These are phyloP conservation scores for Komagataella kurtzmanii DNA, from an alignment of 805 yeast species.

Conservation along the genomic window DNA sequence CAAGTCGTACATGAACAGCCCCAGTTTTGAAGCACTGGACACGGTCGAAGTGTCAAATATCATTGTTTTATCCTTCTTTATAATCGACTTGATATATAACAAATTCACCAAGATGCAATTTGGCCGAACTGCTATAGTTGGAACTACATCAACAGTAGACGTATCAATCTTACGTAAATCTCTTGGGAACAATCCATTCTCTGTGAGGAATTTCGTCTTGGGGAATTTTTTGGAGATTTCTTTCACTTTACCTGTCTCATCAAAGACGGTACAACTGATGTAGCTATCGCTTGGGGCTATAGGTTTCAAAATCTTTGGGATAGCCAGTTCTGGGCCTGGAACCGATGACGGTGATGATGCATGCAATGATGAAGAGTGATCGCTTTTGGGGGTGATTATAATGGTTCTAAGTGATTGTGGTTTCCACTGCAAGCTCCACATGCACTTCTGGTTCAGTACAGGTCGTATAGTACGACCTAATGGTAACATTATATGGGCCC, in stretches of 20 bases:
- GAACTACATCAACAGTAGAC: conserved; percentile 68
- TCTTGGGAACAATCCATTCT: conserved; percentile 70
- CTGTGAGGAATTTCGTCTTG: conserved; percentile 52
- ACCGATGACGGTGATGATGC: not conserved
- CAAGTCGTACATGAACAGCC: conserved; percentile 74
- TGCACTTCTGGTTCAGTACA: not conserved
- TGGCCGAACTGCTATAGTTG: conserved; percentile 71
- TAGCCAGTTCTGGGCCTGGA: conserved; percentile 1
- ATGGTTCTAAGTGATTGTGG: not conserved
- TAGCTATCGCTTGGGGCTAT: conserved; percentile 33
- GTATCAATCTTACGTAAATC: conserved; percentile 78
- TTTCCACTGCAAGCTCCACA: not conserved
- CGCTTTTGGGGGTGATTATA: not conserved
- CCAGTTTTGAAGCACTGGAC: conserved; percentile 55
- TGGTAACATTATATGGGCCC: not conserved
- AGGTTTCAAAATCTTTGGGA: conserved; percentile 21
- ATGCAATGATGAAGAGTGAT: not conserved
- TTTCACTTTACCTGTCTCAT: conserved; percentile 50
- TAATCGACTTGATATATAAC: conserved; percentile 78
- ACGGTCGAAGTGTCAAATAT: conserved; percentile 65
- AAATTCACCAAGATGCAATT: conserved; percentile 71
- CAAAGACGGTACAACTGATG: conserved; percentile 75
- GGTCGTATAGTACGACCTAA: not conserved
- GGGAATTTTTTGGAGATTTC: conserved; percentile 65
- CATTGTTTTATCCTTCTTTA: conserved; percentile 68